These are phyloP conservation scores for Copromyces sp. DNA, from an alignment of 495 filamentous ascomycete species.

Conservation along the genomic window DNA sequence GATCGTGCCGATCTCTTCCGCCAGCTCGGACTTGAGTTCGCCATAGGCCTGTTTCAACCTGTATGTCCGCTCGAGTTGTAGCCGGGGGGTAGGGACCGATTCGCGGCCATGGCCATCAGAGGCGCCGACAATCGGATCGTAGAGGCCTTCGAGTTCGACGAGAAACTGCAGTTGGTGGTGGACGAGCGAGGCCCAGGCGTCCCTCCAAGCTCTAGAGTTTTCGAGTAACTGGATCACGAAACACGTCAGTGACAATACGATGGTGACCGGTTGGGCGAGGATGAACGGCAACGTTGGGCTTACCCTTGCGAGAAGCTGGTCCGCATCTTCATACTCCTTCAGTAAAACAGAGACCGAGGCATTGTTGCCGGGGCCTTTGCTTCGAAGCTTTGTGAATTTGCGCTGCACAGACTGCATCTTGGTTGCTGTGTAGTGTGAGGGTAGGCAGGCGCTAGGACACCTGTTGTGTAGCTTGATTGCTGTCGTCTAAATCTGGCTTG, in stretches of 20 bases:
- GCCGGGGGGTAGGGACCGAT: constrained; percentile 52
- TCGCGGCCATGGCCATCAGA: constrained; percentile 41
- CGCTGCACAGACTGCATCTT: constrained; percentile 75
- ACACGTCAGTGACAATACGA: constrained; percentile 2
- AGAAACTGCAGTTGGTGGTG: constrained; percentile 58
- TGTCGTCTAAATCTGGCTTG: background rate
- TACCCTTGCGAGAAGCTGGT: constrained; percentile 67
- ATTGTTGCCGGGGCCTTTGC: constrained; percentile 61
- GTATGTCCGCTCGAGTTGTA: constrained; percentile 54
- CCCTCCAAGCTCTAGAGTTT: constrained; percentile 70
- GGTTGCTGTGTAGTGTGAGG: background rate
- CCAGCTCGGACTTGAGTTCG: constrained; percentile 64
- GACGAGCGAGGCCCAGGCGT: constrained; percentile 72
- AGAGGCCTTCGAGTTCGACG: constrained; percentile 66
- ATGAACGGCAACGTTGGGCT: background rate
- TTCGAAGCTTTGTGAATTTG: constrained; percentile 62
- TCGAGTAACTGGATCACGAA: constrained; percentile 59
- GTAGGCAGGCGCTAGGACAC: background rate
- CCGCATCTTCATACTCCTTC: constrained; percentile 76
- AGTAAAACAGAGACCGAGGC: constrained; percentile 66
- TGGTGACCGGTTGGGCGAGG: background rate
- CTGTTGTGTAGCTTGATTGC: background rate
- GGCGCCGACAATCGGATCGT: constrained; percentile 67
- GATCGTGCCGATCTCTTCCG: constrained; percentile 62
- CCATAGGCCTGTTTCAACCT: constrained; percentile 59